Evolutionary conservation across 306 rosid species (phyloP).

Genomic region (Carpinus viminea): DNA sequence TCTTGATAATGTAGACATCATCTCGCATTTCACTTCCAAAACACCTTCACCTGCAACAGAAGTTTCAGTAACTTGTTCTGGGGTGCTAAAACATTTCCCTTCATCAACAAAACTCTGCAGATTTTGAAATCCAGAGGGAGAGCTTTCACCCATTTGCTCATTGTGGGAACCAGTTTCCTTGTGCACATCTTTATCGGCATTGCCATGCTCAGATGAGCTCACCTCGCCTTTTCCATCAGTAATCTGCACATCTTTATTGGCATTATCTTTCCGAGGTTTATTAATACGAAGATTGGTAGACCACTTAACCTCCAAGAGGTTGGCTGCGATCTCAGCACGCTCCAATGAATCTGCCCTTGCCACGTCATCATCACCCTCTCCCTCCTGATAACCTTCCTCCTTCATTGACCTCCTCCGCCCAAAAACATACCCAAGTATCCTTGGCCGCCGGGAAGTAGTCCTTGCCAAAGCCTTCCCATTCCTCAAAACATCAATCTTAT

Average conservation of each 20-base stretch:
- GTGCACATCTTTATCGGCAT: conserved; percentile 2
- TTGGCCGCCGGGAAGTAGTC: conserved; percentile 45
- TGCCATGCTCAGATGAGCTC: conserved; percentile 33
- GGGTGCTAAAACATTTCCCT: conserved; percentile 4
- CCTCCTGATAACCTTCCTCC: conserved; percentile 31
- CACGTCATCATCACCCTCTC: conserved; percentile 20
- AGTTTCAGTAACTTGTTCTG: conserved; percentile 19
- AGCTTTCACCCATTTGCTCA: conserved; percentile 17
- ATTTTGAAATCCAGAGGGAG: conserved; percentile 21
- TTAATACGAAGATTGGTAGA: conserved; percentile 57
- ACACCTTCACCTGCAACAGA: conserved; percentile 15
- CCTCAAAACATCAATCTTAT: conserved; percentile 33
- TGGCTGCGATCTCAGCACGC: conserved; percentile 80
- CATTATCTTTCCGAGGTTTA: conserved; percentile 31
- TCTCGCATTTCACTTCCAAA: conserved; percentile 22
- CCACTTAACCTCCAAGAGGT: conserved; percentile 87
- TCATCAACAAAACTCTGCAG: conserved; percentile 14
- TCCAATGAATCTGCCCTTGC: conserved; percentile 48
- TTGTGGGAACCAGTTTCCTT: conserved; percentile 26
- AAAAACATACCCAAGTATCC: conserved; percentile 56
- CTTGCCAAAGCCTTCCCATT: conserved; percentile 34
- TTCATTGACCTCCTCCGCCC: conserved; percentile 55
- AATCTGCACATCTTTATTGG: conserved; percentile 22
- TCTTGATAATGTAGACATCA: conserved; percentile 20
- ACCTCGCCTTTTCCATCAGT: conserved; percentile 12